A percentile compares a stretch with the other conserved stretches of the same genome.
Evolutionary conservation across 2,329 filamentous ascomycete genomes (phyloP).

Genomic region (Pestalotiopsis sp.): DNA sequence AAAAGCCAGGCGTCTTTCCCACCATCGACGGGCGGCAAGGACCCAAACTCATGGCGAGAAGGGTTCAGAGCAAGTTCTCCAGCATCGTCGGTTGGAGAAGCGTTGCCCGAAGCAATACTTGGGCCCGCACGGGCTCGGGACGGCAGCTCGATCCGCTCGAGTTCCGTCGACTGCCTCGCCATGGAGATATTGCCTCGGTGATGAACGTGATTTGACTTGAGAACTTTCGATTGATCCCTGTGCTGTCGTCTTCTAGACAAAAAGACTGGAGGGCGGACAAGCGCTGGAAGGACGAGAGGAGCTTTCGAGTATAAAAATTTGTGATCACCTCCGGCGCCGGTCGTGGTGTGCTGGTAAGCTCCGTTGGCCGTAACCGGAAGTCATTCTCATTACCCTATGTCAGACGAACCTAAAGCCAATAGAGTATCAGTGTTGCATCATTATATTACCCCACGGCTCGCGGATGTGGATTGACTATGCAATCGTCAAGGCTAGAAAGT

Average conservation of each 20-base stretch:
- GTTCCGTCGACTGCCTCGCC: not conserved
- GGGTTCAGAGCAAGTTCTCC: not conserved
- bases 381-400: not conserved
- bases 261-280: too few species aligned
- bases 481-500: not conserved
- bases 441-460: not conserved
- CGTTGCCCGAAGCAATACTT: not conserved
- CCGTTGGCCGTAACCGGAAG: not conserved
- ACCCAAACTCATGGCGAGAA: slow-evolving; percentile 4
- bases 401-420: not conserved
- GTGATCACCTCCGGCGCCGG: not conserved
- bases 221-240: not conserved
- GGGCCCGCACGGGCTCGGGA: not conserved
- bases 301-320: not conserved
- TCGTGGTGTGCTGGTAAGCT: not conserved
- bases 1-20: slow-evolving; percentile 40
- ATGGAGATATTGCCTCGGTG: not conserved
- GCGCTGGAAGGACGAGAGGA: too few species aligned
- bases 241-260: not conserved
- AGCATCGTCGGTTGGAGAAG: not conserved
- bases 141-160: not conserved
- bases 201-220: too few species aligned
- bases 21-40: slow-evolving; percentile 28
- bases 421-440: not conserved
- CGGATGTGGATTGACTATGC: not conserved